Evolutionary conservation across 2,329 filamentous ascomycete genomes (phyloP), one percentile per base, ranked within the genome.

Genomic region (Colletotrichum eremochloae): DNA sequence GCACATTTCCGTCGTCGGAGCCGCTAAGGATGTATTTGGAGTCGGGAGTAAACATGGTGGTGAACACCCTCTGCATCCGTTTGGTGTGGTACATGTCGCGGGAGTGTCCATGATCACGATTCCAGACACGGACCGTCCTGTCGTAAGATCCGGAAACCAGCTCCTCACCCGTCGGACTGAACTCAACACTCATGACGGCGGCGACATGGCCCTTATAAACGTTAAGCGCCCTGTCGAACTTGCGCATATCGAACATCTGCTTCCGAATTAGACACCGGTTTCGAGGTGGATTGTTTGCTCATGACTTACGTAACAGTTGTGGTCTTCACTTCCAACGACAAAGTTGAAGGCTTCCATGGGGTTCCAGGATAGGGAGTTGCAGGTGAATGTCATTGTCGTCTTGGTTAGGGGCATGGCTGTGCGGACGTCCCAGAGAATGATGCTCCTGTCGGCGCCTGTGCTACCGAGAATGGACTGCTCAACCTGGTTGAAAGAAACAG

Each of bases 291-390:
- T 18, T n/a, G 36, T 36, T 14, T 29, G 15, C 20, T 12, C n/a
- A n/a, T 8, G 7, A 73, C 73, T 42, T 73, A 80, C 74, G 75
- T 86, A 86, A 75, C 93, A 88, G 81, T 97, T 97, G 84, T 98
- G 96, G 79, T 98, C 96, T 85, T 99, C 96, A 76, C 93, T 97
- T 15, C 94, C 96, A 40, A 95, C 91, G 20, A 95, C 96, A 79
- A 98, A 92, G 84, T 98, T 97, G 86, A 97, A 97, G 9, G 95
- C 93, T 82, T 97, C 95, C 92, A 98, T 96, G 0, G 96, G 96
- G 76, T 98, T 98, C 94, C 96, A 99, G 55, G 93, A 88, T 64
- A 98, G 88, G 61, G 91, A 89, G 84, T 97, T 98, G 71, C 90
- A 93, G 48, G 95, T 91, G 76, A 99, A 92, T 65, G 90, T 93